Percentiles rank a stretch among this genome's conserved stretches.
Evolutionary conservation across 1,284 basidiomycete genomes (phyloP).

Genomic region (Tilletia caries): DNA sequence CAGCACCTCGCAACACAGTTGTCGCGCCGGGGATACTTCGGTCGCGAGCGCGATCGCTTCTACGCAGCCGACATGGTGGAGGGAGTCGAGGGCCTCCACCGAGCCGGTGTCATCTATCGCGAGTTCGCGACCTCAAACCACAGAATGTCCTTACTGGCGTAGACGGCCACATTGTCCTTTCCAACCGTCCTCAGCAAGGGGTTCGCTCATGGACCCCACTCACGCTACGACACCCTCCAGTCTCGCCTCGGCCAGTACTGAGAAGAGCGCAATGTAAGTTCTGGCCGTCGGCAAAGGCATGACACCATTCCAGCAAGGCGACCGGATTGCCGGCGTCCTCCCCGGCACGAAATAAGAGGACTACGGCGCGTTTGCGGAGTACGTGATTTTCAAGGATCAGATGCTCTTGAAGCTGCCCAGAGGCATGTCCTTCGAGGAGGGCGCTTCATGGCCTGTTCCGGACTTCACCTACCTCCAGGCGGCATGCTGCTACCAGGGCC

Average conservation of each 20-base stretch:
- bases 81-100: constrained; percentile 84
- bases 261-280: constrained; percentile 57
- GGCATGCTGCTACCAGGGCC: constrained; percentile 5
- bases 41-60: constrained; percentile 85
- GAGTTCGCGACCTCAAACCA: constrained; percentile 83
- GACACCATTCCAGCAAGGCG: neutral
- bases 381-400: constrained; percentile 11
- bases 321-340: constrained; percentile 11
- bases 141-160: constrained; percentile 91
- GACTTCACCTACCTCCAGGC: constrained; percentile 16
- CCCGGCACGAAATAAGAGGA: constrained; percentile 6
- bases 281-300: constrained; percentile 13
- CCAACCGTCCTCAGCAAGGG: constrained; percentile 81
- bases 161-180: constrained; percentile 90
- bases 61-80: constrained; percentile 97
- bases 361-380: constrained; percentile 17
- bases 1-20: constrained; percentile 92
- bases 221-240: constrained; percentile 1
- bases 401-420: constrained; percentile 10
- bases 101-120: constrained; percentile 74
- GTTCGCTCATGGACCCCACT: constrained; percentile 22
- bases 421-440: constrained; percentile 14
- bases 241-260: neutral
- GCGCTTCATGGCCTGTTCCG: constrained; percentile 12
- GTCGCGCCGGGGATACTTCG: constrained; percentile 85